These are phyloP conservation scores for Leccinum barrowsii DNA, from an alignment of 768 basidiomycete species.

Conservation along the genomic window DNA sequence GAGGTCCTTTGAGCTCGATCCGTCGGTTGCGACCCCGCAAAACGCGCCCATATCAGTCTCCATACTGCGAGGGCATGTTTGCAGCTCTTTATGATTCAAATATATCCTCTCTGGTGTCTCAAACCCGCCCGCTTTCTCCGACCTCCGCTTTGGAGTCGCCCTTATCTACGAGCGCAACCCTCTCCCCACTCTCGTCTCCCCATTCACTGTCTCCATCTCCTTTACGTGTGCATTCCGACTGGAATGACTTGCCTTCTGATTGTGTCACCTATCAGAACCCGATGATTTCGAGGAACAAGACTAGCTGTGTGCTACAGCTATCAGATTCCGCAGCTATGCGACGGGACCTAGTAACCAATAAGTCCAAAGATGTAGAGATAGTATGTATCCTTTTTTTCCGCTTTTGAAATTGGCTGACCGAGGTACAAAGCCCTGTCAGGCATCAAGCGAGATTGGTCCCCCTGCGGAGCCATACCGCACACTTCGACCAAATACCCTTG, in stretches of 20 bases:
- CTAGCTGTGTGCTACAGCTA: conserved; percentile 18
- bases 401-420: background rate
- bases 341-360: conserved; percentile 15
- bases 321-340: conserved; percentile 20
- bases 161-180: conserved; percentile 5
- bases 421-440: conserved; percentile 18
- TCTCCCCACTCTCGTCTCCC: conserved; percentile 15
- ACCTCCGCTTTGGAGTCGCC: background rate
- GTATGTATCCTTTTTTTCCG: conserved; percentile 18
- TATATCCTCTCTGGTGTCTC: conserved; percentile 2
- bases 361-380: conserved; percentile 26
- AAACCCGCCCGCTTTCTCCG: conserved; percentile 1
- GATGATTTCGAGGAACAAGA: conserved; percentile 1
- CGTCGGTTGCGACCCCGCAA: conserved; percentile 29
- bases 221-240: conserved; percentile 1
- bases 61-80: conserved; percentile 16
- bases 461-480: background rate
- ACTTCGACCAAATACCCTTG: background rate
- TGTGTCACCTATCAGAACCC: conserved; percentile 14
- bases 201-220: conserved; percentile 16
- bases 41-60: conserved; percentile 9
- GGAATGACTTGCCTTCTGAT: background rate
- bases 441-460: conserved; percentile 24
- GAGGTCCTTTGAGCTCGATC: conserved; percentile 30
- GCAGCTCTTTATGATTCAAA: conserved; percentile 5